Evolutionary conservation across 768 basidiomycete species (phyloP).

Genomic region (Boletus vinaceobasis): DNA sequence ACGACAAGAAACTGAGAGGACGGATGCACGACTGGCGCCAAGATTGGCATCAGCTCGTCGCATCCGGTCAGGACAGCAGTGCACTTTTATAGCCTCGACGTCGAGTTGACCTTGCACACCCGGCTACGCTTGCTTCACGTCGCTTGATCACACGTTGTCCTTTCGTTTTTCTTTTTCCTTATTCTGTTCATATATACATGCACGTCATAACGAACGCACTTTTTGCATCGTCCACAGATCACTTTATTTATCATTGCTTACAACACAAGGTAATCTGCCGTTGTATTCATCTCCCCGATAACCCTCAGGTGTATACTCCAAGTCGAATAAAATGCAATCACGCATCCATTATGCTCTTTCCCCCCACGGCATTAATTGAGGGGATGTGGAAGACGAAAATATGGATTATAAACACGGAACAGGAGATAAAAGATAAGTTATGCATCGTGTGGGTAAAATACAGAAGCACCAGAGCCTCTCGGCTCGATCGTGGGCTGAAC

Average conservation of each 20-base stretch:
- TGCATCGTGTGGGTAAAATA: neutral
- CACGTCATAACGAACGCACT: slow-evolving; percentile 14
- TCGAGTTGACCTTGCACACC: neutral
- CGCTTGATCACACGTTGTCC: slow-evolving; percentile 1
- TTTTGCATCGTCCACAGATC: slow-evolving; percentile 15
- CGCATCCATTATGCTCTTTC: neutral
- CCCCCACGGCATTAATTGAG: neutral
- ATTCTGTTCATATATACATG: slow-evolving; percentile 23
- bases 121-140: neutral
- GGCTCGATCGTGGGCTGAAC: neutral
- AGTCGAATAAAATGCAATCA: slow-evolving; percentile 10
- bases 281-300: slow-evolving; percentile 18
- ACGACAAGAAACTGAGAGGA: slow-evolving; percentile 61
- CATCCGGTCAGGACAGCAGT: slow-evolving; percentile 54
- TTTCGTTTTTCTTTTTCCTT: neutral
- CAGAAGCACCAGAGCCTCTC: neutral
- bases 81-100: slow-evolving; percentile 50
- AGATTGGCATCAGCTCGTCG: slow-evolving; percentile 76
- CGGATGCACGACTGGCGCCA: slow-evolving; percentile 74
- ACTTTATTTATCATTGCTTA: slow-evolving; percentile 21
- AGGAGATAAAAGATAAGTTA: neutral
- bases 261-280: slow-evolving; percentile 22
- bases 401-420: neutral
- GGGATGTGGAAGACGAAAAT: neutral
- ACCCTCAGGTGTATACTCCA: slow-evolving; percentile 15